phyloP scores from a whole-genome alignment of 2,329 filamentous ascomycete genomes.

The Scedosporium apiospermum region DNA sequence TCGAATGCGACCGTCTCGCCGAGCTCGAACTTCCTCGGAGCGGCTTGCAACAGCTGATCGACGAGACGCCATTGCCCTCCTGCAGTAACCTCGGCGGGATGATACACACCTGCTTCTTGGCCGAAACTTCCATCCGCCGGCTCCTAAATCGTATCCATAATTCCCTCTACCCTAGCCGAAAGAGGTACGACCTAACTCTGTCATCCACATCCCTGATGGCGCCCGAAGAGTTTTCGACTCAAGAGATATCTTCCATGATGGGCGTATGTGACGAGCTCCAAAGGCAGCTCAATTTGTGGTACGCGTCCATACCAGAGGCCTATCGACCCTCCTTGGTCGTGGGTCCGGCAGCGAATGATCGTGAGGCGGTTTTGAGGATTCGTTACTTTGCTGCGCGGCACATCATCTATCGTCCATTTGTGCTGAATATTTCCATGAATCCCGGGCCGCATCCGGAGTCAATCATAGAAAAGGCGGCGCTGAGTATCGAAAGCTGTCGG shows the following conservation, averaged over 20 bases:
- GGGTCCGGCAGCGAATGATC: conserved; percentile 13
- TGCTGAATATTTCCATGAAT: conserved; percentile 18
- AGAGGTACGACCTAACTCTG: conserved; percentile 15
- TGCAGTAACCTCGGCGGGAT: conserved; percentile 15
- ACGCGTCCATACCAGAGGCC: conserved; percentile 20
- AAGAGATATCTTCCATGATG: conserved; percentile 18
- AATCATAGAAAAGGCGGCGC: conserved; percentile 17
- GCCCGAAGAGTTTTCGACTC: conserved; percentile 16
- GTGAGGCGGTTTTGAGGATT: conserved; percentile 18
- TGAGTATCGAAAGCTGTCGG: conserved; percentile 22
- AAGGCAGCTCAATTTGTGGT: conserved; percentile 20
- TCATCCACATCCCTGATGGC: conserved; percentile 16
- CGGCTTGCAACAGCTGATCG: conserved; percentile 20
- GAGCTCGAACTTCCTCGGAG: conserved; percentile 22
- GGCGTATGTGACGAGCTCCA: conserved; percentile 20
- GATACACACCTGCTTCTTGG: conserved; percentile 19
- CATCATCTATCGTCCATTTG: conserved; percentile 23
- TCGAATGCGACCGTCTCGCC: conserved; percentile 22
- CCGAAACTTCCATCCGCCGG: conserved; percentile 21
- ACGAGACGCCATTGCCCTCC: conserved; percentile 19
- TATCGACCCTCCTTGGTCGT: conserved; percentile 17
- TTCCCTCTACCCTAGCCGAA: conserved; percentile 18
- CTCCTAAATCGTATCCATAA: conserved; percentile 24
- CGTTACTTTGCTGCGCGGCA: conserved; percentile 23
- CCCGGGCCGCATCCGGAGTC: conserved; percentile 10